A percentile compares a stretch with the other conserved stretches of the same genome.
These are phyloP conservation scores for Plantago elongata DNA, from an alignment of 257 asterid species.

Conservation along the genomic window DNA sequence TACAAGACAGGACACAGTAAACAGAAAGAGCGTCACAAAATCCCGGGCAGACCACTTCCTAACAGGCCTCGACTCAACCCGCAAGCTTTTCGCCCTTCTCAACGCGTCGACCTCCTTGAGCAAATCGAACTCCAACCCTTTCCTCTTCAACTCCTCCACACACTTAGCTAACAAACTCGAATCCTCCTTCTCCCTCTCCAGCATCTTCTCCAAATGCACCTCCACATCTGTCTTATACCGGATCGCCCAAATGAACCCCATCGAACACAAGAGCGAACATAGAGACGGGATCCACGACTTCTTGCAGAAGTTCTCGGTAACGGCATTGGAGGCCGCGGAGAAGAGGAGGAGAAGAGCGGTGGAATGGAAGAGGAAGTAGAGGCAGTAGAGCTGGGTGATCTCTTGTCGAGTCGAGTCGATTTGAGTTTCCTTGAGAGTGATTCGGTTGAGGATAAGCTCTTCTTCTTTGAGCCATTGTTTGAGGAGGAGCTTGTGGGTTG, in stretches of 20 bases:
- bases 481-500: constrained; percentile 88
- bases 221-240: constrained; percentile 58
- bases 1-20: constrained; percentile 56
- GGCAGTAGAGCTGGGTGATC: constrained; percentile 71
- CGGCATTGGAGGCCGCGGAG: constrained; percentile 30
- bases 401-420: constrained; percentile 62
- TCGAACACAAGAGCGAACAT: constrained; percentile 44
- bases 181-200: constrained; percentile 78
- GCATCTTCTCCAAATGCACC: constrained; percentile 57
- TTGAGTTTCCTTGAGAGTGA: constrained; percentile 70
- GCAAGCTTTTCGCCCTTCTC: constrained; percentile 85
- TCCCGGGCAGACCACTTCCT: constrained; percentile 78
- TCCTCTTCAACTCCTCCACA: constrained; percentile 79
- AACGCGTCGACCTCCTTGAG: constrained; percentile 87
- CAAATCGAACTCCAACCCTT: constrained; percentile 79
- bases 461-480: constrained; percentile 95
- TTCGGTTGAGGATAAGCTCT: constrained; percentile 73
- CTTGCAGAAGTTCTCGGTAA: constrained; percentile 29
- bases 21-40: constrained; percentile 58
- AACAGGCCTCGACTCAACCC: constrained; percentile 54
- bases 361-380: constrained; percentile 92
- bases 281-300: constrained; percentile 60
- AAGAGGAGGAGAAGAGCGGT: constrained; percentile 75
- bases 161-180: constrained; percentile 60
- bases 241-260: constrained; percentile 64